These are phyloP conservation scores for Claviceps fusiformis DNA, from an alignment of 2,329 filamentous ascomycete species.

Conservation along the genomic window DNA sequence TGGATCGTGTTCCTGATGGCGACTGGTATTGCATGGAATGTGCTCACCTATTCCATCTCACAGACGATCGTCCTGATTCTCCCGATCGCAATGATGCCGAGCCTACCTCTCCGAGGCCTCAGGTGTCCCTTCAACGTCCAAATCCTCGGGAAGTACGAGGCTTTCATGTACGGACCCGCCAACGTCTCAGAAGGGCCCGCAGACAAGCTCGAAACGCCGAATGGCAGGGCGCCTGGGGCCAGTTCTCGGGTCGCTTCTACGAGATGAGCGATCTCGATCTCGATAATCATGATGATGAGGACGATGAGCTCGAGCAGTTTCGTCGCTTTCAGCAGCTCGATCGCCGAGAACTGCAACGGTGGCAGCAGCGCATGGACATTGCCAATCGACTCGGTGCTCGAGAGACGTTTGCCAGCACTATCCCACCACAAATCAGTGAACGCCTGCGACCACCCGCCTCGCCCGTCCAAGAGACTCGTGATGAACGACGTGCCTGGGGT, in stretches of 20 bases:
- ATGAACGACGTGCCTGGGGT: slow-evolving; percentile 79
- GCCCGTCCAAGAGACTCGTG: slow-evolving; percentile 52
- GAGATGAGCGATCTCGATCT: slow-evolving; percentile 37
- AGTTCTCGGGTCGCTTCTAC: slow-evolving; percentile 46
- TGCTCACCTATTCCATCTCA: slow-evolving; percentile 32
- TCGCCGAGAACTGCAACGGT: slow-evolving; percentile 52
- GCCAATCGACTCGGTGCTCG: slow-evolving; percentile 66
- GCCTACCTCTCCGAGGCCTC: slow-evolving; percentile 19
- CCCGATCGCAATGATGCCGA: slow-evolving; percentile 19
- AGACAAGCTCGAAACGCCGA: slow-evolving; percentile 59
- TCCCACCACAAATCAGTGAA: slow-evolving; percentile 44
- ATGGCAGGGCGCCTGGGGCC: slow-evolving; percentile 78
- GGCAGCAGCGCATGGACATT: slow-evolving; percentile 73
- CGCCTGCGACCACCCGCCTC: slow-evolving; percentile 45
- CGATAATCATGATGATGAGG: slow-evolving; percentile 37
- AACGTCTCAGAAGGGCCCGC: slow-evolving; percentile 40
- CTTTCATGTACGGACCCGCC: slow-evolving; percentile 37
- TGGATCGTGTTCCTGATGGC: slow-evolving; percentile 61
- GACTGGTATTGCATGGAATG: slow-evolving; percentile 91
- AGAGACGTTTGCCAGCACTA: slow-evolving; percentile 54
- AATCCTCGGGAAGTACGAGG: slow-evolving; percentile 20
- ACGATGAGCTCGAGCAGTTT: slow-evolving; percentile 55
- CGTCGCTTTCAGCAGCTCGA: slow-evolving; percentile 40
- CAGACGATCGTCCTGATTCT: slow-evolving; percentile 17
- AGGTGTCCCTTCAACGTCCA: slow-evolving; percentile 16